Base-by-base conservation (phyloP, 73 alveolate species). In the Tetrahymena borealis region DNA sequence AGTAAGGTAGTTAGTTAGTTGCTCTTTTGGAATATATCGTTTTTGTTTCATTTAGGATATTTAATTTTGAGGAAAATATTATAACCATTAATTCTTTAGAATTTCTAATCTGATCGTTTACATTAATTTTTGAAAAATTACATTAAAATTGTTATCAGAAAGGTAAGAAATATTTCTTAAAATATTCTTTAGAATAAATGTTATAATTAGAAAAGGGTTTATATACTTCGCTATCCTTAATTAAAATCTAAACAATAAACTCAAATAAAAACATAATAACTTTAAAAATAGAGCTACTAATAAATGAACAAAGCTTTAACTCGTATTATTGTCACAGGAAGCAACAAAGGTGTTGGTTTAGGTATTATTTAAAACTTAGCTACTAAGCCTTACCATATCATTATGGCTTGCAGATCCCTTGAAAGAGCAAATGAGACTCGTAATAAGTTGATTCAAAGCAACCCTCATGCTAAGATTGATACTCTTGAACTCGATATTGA, bases 311-410 rank as follows among this genome's bases (percentile, higher is more conserved):
- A 60, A 60, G 85, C n/a, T 24, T 35, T 60, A 24, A 60, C 31
- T 20, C 85, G 85, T 15, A 60, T 60, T 6, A 60, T 60, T 91
- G 94, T 96, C 3, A 94, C 98, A 91, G 98, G 98, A 79, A 90
- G 97, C 39, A 96, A 96, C 77, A 96, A 94, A 78, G 98, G 98
- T 39, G 94, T 96, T 24, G 98, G 98, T 7, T 96, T 77, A 79
- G 95, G 96, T 16, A 91, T 96, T 35, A 60, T 94, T n/a, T 96
- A 96, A 79, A 79, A 92, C 32, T 91, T 96, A 92, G 94, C 94
- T 85, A 39, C 94, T 79, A 93, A 96, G 90, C 92, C 94, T 40
- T 94, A 92, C 24, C 93, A 93, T 40, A 78, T 94, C 0, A 93
- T 96, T 18, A 93, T 96, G 94, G 96, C 98, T 32, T 94, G 96